phyloP scores from a whole-genome alignment of 176 grass and related monocot species.

The Carex littledalei region DNA sequence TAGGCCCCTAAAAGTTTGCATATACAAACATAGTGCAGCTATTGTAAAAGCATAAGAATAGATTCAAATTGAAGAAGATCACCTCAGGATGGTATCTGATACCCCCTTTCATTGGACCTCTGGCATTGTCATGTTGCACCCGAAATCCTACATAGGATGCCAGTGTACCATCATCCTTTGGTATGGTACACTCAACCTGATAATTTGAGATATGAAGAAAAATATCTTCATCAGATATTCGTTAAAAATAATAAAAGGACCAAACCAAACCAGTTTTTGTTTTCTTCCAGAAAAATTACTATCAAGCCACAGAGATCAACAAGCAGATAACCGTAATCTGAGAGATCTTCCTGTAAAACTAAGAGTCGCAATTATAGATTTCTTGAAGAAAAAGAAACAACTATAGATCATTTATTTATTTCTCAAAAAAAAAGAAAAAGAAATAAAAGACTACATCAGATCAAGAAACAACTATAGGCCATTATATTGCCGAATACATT shows the following conservation, averaged over 20 bases:
- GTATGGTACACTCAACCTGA: slow-evolving; percentile 87
- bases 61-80: neutral
- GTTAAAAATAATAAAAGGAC: neutral
- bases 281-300: neutral
- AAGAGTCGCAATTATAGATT: neutral
- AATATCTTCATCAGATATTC: neutral
- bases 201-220: neutral
- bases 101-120: slow-evolving; percentile 94
- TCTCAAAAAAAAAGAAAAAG: neutral
- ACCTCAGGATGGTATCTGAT: slow-evolving; percentile 96
- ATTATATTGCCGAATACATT: neutral
- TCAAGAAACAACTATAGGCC: neutral
- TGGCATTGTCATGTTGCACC: slow-evolving; percentile 83
- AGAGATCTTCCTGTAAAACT: neutral
- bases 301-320: neutral
- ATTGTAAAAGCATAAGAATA: neutral
- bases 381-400: neutral
- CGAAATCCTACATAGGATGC: slow-evolving; percentile 80
- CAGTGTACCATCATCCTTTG: slow-evolving; percentile 79
- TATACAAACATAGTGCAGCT: neutral
- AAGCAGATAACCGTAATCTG: neutral
- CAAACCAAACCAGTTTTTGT: neutral
- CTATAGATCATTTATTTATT: neutral
- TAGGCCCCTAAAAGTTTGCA: neutral
- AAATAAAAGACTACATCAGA: neutral